Evolutionary conservation across 768 basidiomycete genomes (phyloP).

Genomic region (Lentinula detonsa): DNA sequence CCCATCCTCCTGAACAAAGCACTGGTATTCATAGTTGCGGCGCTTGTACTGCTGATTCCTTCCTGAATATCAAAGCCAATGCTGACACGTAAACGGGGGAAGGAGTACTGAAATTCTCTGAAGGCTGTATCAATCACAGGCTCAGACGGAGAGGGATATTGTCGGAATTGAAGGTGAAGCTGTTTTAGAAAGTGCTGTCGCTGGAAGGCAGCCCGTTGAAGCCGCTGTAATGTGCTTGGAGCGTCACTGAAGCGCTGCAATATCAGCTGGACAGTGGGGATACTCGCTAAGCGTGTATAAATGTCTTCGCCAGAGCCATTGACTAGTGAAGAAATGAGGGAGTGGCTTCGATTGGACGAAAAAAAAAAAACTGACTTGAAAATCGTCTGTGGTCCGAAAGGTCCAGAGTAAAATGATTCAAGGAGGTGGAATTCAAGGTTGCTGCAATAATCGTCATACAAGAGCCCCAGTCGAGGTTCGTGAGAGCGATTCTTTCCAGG

Average conservation of each 20-base stretch:
- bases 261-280: neutral
- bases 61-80: neutral
- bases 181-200: neutral
- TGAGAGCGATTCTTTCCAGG: neutral
- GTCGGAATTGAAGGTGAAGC: neutral
- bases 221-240: neutral
- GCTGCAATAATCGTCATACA: neutral
- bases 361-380: neutral
- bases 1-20: neutral
- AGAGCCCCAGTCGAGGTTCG: neutral
- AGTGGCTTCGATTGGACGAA: neutral
- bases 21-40: neutral
- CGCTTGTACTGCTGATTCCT: neutral
- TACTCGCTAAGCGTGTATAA: neutral
- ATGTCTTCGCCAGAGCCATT: neutral
- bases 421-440: neutral
- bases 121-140: neutral
- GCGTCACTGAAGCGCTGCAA: neutral
- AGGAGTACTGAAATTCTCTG: neutral
- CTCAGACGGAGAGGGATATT: neutral
- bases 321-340: neutral
- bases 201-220: neutral
- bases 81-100: neutral
- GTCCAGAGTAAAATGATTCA: neutral
- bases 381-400: neutral